A percentile compares a stretch with the other conserved stretches of the same genome.
These are phyloP conservation scores for Schwanniomyces polymorphus DNA, from an alignment of 805 yeast genomes.

Conservation along the genomic window DNA sequence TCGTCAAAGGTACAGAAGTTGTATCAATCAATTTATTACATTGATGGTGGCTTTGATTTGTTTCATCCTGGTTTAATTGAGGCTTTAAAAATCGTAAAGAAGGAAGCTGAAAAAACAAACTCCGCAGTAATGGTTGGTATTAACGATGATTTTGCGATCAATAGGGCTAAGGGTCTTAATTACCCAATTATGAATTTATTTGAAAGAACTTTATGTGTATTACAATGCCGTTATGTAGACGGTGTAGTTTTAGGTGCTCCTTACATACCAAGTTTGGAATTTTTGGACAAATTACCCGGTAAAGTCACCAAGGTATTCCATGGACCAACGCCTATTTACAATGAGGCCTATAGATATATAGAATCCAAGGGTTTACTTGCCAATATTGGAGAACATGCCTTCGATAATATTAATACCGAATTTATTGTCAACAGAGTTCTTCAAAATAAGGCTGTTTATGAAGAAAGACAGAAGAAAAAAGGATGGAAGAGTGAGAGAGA, in stretches of 20 bases:
- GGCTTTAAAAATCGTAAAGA: slow-evolving; percentile 53
- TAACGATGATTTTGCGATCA: slow-evolving; percentile 58
- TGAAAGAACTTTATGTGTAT: slow-evolving; percentile 83
- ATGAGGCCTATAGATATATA: slow-evolving; percentile 36
- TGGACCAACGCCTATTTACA: slow-evolving; percentile 52
- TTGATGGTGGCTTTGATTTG: slow-evolving; percentile 87
- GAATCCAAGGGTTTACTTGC: slow-evolving; percentile 34
- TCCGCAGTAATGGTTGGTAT: slow-evolving; percentile 67
- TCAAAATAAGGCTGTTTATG: slow-evolving; percentile 65
- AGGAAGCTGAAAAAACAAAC: slow-evolving; percentile 29
- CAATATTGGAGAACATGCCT: slow-evolving; percentile 54
- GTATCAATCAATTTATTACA: slow-evolving; percentile 44
- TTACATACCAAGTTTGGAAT: slow-evolving; percentile 42
- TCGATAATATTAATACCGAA: slow-evolving; percentile 62
- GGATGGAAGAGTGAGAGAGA: slow-evolving; percentile 70
- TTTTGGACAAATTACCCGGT: slow-evolving; percentile 40
- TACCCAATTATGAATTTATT: slow-evolving; percentile 85
- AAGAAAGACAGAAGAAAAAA: slow-evolving; percentile 83
- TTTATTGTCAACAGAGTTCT: slow-evolving; percentile 77
- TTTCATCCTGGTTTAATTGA: slow-evolving; percentile 93
- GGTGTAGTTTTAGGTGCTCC: slow-evolving; percentile 76
- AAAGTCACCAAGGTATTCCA: slow-evolving; percentile 46
- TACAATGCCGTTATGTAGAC: slow-evolving; percentile 85
- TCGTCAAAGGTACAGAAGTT: slow-evolving; percentile 2
- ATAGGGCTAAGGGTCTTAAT: slow-evolving; percentile 56